These are phyloP conservation scores for Acanthamoeba healyi DNA, from an alignment of 208 protist genomes.

Conservation along the genomic window DNA sequence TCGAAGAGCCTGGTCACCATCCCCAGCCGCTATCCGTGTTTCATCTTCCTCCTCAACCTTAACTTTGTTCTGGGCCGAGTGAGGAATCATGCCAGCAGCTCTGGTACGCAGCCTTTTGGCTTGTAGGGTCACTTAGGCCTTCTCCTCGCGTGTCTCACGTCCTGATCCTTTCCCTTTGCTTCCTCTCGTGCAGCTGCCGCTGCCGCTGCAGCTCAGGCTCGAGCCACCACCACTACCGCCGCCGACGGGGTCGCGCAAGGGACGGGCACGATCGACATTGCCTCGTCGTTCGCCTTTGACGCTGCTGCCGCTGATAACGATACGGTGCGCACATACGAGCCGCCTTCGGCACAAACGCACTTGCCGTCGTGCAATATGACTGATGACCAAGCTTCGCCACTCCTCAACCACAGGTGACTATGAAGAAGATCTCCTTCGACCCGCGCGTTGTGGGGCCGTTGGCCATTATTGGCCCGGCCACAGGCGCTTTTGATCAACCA, in stretches of 20 bases:
- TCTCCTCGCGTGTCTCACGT: neutral
- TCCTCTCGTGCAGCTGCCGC: neutral
- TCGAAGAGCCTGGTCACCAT: slow-evolving; percentile 72
- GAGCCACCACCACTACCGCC: neutral
- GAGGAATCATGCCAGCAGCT: slow-evolving; percentile 34
- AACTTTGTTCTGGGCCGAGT: slow-evolving; percentile 70
- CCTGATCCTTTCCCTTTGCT: neutral
- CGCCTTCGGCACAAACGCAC: neutral
- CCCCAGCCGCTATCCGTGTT: slow-evolving; percentile 69
- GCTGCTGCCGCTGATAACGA: neutral
- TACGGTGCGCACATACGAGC: neutral
- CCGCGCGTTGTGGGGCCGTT: slow-evolving; percentile 48
- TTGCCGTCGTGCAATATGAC: too few relatives aligned
- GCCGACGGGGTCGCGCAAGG: neutral
- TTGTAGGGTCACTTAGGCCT: neutral
- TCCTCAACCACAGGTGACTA: slow-evolving; percentile 7
- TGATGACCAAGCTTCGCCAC: too few relatives aligned
- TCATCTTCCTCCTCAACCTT: slow-evolving; percentile 74
- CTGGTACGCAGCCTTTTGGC: neutral
- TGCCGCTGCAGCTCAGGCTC: neutral
- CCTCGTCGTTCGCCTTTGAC: slow-evolving; percentile 13
- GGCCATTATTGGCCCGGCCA: slow-evolving; percentile 59
- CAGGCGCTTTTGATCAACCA: slow-evolving; percentile 24
- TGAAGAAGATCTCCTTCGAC: slow-evolving; percentile 59
- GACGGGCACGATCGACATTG: slow-evolving; percentile 17